Evolutionary conservation across 2,329 filamentous ascomycete species (phyloP).

Genomic region (Pezicula neosporulosa): DNA sequence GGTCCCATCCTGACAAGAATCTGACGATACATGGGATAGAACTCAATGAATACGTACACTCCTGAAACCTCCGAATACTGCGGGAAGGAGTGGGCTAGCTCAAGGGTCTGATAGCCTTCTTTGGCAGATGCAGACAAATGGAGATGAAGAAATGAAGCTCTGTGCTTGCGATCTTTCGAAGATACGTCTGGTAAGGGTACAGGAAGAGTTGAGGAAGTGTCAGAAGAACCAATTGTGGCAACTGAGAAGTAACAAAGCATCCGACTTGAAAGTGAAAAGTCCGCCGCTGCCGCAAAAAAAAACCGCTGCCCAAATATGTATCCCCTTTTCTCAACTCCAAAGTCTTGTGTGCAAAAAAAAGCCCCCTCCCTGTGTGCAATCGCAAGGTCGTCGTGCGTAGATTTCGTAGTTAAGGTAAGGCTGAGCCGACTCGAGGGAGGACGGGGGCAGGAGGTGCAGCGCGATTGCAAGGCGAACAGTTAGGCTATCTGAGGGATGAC

Average conservation of each 20-base stretch:
- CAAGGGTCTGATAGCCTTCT: constrained; percentile 28
- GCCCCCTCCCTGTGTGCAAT: not conserved
- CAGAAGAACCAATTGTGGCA: constrained; percentile 11
- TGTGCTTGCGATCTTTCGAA: constrained; percentile 50
- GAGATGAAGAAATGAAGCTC: constrained; percentile 56
- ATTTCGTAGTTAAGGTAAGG: too few species aligned
- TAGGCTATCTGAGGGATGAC: too few species aligned
- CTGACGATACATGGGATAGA: constrained; percentile 29
- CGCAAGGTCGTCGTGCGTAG: too few species aligned
- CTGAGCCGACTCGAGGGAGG: too few species aligned
- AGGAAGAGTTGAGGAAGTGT: constrained; percentile 20
- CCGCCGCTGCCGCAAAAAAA: constrained; percentile 5
- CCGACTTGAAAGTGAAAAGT: constrained; percentile 18
- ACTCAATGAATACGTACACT: constrained; percentile 33
- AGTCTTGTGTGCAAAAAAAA: constrained; percentile 3
- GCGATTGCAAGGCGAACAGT: too few species aligned
- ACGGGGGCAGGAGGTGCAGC: too few species aligned
- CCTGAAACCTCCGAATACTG: constrained; percentile 23
- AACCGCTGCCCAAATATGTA: constrained; percentile 3
- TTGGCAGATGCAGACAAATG: constrained; percentile 33
- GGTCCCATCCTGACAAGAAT: constrained; percentile 14
- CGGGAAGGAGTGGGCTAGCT: constrained; percentile 23
- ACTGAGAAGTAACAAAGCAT: constrained; percentile 17
- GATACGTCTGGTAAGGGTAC: constrained; percentile 16
- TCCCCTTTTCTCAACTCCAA: not conserved